These are phyloP conservation scores for Penicillium sp. DNA, from an alignment of 2,329 filamentous ascomycete genomes.

Conservation along the genomic window DNA sequence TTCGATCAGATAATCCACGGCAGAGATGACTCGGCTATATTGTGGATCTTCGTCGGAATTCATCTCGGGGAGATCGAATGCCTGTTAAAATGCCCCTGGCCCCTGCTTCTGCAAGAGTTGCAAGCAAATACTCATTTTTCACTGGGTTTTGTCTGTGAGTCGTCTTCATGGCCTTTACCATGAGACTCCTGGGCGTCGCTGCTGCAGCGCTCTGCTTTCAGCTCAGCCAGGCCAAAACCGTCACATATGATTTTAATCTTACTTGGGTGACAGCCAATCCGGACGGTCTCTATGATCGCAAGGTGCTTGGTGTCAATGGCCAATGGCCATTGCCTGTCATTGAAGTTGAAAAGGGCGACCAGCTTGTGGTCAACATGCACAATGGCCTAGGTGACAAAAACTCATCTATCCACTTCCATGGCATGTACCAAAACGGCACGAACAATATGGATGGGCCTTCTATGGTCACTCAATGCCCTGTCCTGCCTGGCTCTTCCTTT, in stretches of 20 bases:
- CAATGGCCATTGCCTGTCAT: slow-evolving; percentile 73
- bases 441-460: slow-evolving; percentile 72
- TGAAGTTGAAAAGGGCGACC: slow-evolving; percentile 72
- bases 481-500: neutral
- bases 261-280: slow-evolving; percentile 59
- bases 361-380: slow-evolving; percentile 65
- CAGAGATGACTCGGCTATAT: neutral
- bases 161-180: neutral
- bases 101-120: neutral
- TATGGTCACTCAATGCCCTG: slow-evolving; percentile 62
- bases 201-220: slow-evolving; percentile 8
- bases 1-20: neutral
- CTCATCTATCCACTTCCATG: slow-evolving; percentile 73
- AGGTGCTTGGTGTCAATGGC: slow-evolving; percentile 70
- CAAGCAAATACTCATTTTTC: neutral
- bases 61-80: neutral
- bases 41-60: neutral
- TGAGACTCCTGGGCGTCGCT: slow-evolving; percentile 3
- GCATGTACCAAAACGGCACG: slow-evolving; percentile 73
- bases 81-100: neutral
- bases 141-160: neutral
- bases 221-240: slow-evolving; percentile 9
- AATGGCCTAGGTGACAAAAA: slow-evolving; percentile 66
- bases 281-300: slow-evolving; percentile 50
- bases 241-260: slow-evolving; percentile 52